Percentiles rank a stretch among this genome's conserved stretches.
Conservation (phyloP, 108 stramenopile species). For the Cafeteria roenbergensis region DNA sequence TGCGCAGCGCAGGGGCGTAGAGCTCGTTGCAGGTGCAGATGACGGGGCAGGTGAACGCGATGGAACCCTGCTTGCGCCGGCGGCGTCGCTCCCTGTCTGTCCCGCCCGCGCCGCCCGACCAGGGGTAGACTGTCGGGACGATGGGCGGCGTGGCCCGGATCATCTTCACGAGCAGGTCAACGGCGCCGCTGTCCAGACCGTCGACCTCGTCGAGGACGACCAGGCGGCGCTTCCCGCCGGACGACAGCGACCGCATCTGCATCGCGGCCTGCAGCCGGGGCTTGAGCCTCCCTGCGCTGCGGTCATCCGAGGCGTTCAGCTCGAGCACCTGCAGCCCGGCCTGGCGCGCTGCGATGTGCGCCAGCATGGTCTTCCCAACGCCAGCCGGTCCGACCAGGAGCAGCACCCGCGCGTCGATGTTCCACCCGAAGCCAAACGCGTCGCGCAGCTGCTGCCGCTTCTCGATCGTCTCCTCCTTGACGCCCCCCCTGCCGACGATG, state of each 20-base stretch:
- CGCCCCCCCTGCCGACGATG: too few species aligned
- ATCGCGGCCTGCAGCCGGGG: conserved; percentile 5
- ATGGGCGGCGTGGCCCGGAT: conserved; percentile 48
- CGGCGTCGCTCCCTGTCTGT: conserved; percentile 14
- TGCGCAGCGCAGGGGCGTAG: conserved; percentile 75
- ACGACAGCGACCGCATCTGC: conserved; percentile 13
- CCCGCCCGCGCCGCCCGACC: neutral
- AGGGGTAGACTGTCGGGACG: conserved; percentile 29
- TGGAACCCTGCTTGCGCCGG: neutral
- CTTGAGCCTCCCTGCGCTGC: conserved; percentile 61
- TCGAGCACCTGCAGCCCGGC: conserved; percentile 81
- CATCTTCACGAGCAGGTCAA: conserved; percentile 66
- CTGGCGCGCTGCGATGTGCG: conserved; percentile 72
- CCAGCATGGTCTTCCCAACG: conserved; percentile 88
- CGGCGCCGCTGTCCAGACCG: conserved; percentile 76
- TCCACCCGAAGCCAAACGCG: conserved; percentile 39
- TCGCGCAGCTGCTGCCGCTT: too few species aligned
- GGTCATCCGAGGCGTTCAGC: conserved; percentile 89
- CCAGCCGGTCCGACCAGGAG: conserved; percentile 80
- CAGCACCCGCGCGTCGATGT: conserved; percentile 64
- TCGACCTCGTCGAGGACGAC: conserved; percentile 90
- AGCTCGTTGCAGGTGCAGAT: conserved; percentile 96
- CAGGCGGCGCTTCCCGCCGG: conserved; percentile 54
- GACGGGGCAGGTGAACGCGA: conserved; percentile 66
- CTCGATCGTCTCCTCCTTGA: too few species aligned